Percentiles rank a stretch among this genome's conserved stretches.
These are phyloP conservation scores for Urtica urens DNA, from an alignment of 306 rosid species.

Conservation along the genomic window DNA sequence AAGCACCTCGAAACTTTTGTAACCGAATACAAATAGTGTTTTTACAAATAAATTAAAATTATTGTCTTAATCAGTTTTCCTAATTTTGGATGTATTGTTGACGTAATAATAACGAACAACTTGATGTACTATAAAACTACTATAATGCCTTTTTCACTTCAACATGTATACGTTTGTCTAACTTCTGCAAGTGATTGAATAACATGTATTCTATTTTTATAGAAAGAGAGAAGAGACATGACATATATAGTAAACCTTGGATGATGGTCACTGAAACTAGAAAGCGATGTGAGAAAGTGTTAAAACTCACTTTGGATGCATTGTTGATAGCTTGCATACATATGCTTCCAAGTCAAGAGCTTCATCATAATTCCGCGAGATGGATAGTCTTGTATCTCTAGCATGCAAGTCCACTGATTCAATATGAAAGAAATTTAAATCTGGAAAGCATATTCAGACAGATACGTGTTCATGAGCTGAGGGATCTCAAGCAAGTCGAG, in stretches of 20 bases:
- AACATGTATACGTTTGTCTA: too few species aligned
- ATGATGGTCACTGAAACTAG: conserved; percentile 5
- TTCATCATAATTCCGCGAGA: conserved; percentile 95
- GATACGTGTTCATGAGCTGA: conserved; percentile 91
- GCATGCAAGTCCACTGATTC: too few species aligned
- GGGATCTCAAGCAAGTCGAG: conserved; percentile 98
- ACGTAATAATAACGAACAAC: too few species aligned
- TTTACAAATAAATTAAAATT: too few species aligned
- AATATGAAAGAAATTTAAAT: conserved; percentile 32
- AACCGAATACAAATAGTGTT: conserved; percentile 75
- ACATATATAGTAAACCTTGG: conserved; percentile 11
- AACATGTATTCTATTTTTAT: conserved; percentile 45
- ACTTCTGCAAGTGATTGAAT: conserved; percentile 88
- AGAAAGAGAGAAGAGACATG: not conserved
- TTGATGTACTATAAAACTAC: too few species aligned
- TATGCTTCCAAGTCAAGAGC: conserved; percentile 94
- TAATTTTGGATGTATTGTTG: too few species aligned
- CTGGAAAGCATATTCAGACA: conserved; percentile 18
- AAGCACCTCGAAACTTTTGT: conserved; percentile 64
- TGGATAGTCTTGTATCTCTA: too few species aligned
- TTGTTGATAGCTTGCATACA: conserved; percentile 82
- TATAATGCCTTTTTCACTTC: too few species aligned
- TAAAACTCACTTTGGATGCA: conserved; percentile 83
- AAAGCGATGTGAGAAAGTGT: conserved; percentile 3
- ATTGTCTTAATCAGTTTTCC: too few species aligned